Percentiles rank a stretch among this genome's conserved stretches.
phyloP scores from a whole-genome alignment of 2,329 filamentous ascomycete species.

The Sphaerulina musiva region DNA sequence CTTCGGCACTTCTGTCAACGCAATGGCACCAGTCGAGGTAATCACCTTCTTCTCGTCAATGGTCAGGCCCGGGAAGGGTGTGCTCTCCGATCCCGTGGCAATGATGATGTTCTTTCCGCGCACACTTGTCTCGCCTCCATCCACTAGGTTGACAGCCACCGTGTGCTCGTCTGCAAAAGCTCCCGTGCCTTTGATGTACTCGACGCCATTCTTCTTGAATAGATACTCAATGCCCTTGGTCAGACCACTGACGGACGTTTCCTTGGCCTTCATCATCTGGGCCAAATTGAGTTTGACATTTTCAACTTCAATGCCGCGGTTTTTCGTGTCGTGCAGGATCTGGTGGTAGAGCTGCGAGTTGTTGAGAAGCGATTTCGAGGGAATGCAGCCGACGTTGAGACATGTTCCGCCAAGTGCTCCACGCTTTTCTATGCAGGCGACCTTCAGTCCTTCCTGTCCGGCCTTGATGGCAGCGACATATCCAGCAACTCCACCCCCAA shows the following conservation, averaged over 20 bases:
- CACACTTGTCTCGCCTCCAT: constrained; percentile 83
- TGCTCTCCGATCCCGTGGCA: constrained; percentile 89
- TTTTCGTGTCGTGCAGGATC: constrained; percentile 89
- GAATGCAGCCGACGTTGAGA: constrained; percentile 98
- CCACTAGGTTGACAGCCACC: constrained; percentile 79
- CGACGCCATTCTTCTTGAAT: constrained; percentile 98
- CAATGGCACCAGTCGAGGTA: constrained; percentile 89
- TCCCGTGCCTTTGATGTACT: constrained; percentile 85
- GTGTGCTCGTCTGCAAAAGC: constrained; percentile 59
- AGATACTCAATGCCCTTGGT: constrained; percentile 98
- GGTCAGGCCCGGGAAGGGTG: constrained; percentile 89
- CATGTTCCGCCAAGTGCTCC: constrained; percentile 92
- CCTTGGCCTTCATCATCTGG: constrained; percentile 98
- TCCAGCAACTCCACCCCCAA: constrained; percentile 94
- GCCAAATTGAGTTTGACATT: constrained; percentile 93
- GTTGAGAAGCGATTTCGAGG: constrained; percentile 98
- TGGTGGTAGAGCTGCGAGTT: constrained; percentile 98
- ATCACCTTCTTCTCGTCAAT: constrained; percentile 97
- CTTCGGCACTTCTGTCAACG: constrained; percentile 84
- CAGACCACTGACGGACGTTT: constrained; percentile 76
- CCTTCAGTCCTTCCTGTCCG: constrained; percentile 94
- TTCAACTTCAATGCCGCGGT: constrained; percentile 92
- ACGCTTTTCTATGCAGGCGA: constrained; percentile 97
- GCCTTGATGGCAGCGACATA: constrained; percentile 99
- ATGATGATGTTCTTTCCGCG: constrained; percentile 96